phyloP scores from a whole-genome alignment of 1,139 yeast genomes.

The Pichia sp. region DNA sequence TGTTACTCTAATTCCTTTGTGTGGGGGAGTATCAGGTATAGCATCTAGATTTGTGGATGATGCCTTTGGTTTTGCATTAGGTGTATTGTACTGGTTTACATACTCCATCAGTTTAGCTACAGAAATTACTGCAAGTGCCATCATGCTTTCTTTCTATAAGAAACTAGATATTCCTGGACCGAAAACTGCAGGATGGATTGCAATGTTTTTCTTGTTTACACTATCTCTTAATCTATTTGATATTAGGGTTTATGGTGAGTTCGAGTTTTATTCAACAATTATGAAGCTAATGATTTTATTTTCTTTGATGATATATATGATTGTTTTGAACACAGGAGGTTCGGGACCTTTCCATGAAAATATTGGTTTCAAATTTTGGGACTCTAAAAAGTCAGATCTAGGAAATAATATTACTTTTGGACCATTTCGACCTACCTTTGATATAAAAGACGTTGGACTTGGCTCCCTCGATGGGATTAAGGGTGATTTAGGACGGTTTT shows the following conservation, averaged over 20 bases:
- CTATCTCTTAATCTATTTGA: conserved; percentile 50
- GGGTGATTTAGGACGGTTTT: conserved; percentile 57
- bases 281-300: conserved; percentile 51
- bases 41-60: conserved; percentile 78
- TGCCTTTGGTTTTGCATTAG: conserved; percentile 78
- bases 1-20: conserved; percentile 75
- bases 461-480: conserved; percentile 47
- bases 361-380: conserved; percentile 67
- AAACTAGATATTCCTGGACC: conserved; percentile 42
- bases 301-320: conserved; percentile 55
- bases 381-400: conserved; percentile 40
- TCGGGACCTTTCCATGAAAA: conserved; percentile 31
- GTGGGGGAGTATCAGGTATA: conserved; percentile 72
- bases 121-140: conserved; percentile 73
- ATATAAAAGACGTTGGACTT: conserved; percentile 46
- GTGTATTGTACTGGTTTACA: conserved; percentile 70
- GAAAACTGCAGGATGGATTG: conserved; percentile 60
- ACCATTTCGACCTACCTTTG: conserved; percentile 63
- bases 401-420: conserved; percentile 53
- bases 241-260: conserved; percentile 67
- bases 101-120: conserved; percentile 71
- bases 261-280: conserved; percentile 58
- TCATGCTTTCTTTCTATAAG: conserved; percentile 63
- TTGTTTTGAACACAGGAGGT: conserved; percentile 52
- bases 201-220: conserved; percentile 41